Base-by-base conservation (phyloP, 495 filamentous ascomycete genomes). In the Aspergillus olivimuriae region DNA sequence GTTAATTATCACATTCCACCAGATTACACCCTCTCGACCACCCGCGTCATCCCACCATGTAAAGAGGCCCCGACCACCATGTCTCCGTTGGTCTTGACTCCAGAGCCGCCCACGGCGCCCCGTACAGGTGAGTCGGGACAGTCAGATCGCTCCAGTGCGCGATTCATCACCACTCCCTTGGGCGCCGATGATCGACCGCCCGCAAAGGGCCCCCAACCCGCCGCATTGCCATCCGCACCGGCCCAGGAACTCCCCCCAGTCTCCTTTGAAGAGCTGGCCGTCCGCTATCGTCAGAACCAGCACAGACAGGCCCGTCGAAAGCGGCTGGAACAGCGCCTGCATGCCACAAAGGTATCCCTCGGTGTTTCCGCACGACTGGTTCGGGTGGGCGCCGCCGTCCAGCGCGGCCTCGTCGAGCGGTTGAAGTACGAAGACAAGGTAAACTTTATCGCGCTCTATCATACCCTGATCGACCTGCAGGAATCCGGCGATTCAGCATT, bases 341-440 rank as follows among this genome's bases (percentile, higher is more conserved):
- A 67, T 46, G 64, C 65, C 28, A 62, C 62, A 44, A 70, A 72
- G 48, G 75, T 87, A 16, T 84, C 84, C 16, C 86, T 83, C 41
- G 87, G 86, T 12, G 73, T 92, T 30, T 89, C 83, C 38, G 79
- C 87, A 48, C 84, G 90, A 41, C 73, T 94, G 58, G 76, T 83
- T 62, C 80, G 86, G 46, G 82, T 83, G 47, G 84, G 86, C 41
- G 81, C 85, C 52, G 78, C 86, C 33, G 80, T 86, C 39, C 83
- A 92, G 63, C 77, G 84, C 14, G 87, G 84, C 50, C 70, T 98
- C 55, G 86, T 92, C 50, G 90, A 98, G 56, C 78, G 80, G 57
- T 88, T 94, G 63, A 85, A 84, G 52, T 81, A 84, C 36, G 90
- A 94, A 59, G 88, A 96, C 63, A 94, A 92, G 69, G 81, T 81